A percentile compares a stretch with the other conserved stretches of the same genome.
These are phyloP conservation scores for Taphrina wiesneri DNA, from an alignment of 1,139 yeast species.

Conservation along the genomic window DNA sequence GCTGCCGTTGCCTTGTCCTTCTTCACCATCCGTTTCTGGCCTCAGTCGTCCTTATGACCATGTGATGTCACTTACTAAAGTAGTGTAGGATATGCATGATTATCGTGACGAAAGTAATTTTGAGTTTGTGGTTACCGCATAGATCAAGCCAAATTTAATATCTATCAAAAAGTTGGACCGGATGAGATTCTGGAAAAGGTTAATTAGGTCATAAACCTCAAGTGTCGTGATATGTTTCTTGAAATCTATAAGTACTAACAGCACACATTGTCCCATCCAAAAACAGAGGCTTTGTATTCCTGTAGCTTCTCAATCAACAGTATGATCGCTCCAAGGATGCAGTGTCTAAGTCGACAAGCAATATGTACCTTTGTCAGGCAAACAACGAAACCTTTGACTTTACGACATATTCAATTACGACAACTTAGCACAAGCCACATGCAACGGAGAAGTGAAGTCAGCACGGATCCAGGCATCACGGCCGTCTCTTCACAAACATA, in stretches of 20 bases:
- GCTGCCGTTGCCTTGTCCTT: slow-evolving; percentile 33
- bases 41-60: too few species aligned
- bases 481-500: slow-evolving; percentile 17
- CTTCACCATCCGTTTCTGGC: slow-evolving; percentile 18
- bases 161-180: slow-evolving; percentile 1
- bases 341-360: too few species aligned
- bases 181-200: neutral
- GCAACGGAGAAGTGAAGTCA: neutral
- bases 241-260: too few species aligned
- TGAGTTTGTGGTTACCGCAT: slow-evolving; percentile 3
- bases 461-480: slow-evolving; percentile 24
- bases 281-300: too few species aligned
- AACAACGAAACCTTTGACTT: neutral
- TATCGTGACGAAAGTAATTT: too few species aligned
- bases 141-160: slow-evolving; percentile 7
- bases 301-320: too few species aligned
- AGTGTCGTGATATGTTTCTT: neutral
- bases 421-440: neutral
- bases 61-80: too few species aligned
- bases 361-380: too few species aligned
- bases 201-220: neutral
- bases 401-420: neutral
- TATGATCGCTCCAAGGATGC: too few species aligned
- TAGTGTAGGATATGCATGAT: too few species aligned
- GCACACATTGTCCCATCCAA: too few species aligned